Conservation (phyloP, 306 rosid genomes). For the Comarum palustre region DNA sequence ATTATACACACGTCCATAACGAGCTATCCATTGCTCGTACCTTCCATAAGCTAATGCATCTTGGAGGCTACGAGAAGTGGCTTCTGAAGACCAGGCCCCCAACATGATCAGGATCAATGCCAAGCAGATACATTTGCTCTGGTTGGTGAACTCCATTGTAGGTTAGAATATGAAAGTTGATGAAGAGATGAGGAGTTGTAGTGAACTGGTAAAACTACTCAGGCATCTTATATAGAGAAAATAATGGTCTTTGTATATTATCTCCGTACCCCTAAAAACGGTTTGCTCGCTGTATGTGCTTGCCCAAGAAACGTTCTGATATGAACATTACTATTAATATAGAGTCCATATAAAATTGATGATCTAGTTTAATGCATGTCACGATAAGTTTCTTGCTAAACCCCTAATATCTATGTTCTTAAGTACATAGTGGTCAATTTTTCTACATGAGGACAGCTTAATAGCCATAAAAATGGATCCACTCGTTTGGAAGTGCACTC, state of each 20-base stretch:
- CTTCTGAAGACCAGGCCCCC: neutral
- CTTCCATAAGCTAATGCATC: neutral
- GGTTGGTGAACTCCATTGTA: slow-evolving; percentile 2
- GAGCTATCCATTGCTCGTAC: neutral
- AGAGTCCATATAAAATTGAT: neutral
- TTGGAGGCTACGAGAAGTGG: neutral
- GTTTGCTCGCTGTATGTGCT: neutral
- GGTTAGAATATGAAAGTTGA: neutral
- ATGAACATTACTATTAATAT: neutral
- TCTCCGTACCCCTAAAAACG: neutral
- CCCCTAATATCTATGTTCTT: neutral
- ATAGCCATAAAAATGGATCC: neutral
- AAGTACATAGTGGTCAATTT: neutral
- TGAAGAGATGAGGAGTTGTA: neutral
- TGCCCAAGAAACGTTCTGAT: neutral
- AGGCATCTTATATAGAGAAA: neutral
- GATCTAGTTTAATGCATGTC: neutral
- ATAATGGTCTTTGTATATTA: neutral
- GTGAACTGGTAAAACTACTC: neutral
- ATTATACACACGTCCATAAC: neutral
- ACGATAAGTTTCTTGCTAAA: neutral
- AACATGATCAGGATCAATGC: neutral
- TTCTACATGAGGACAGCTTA: neutral
- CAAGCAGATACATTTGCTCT: neutral
- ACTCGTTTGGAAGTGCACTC: neutral